These are phyloP conservation scores for Dicorynia guianensis DNA, from an alignment of 306 rosid species.

Conservation along the genomic window DNA sequence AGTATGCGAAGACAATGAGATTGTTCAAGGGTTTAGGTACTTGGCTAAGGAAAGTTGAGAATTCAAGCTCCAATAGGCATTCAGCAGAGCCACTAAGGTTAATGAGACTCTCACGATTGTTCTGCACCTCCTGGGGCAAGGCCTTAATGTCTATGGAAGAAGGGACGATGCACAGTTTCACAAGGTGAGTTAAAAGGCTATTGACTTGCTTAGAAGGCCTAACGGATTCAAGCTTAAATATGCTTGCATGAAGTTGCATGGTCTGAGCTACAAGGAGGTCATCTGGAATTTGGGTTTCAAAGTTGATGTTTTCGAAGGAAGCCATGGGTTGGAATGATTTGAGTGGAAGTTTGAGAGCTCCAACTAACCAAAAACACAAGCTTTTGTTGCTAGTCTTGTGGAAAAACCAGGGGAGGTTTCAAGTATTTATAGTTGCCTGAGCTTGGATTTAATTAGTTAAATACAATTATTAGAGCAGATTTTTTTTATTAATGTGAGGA, in stretches of 20 bases:
- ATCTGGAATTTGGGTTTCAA: conserved; percentile 53
- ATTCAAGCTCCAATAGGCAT: conserved; percentile 73
- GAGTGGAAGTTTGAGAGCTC: background rate
- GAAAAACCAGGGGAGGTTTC: background rate
- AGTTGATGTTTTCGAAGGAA: conserved; percentile 51
- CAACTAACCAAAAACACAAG: background rate
- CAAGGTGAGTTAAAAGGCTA: conserved; percentile 64
- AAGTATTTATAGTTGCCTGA: conserved; percentile 53
- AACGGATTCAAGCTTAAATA: conserved; percentile 69
- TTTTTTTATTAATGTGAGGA: background rate
- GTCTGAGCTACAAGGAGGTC: conserved; percentile 50
- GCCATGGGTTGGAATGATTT: conserved; percentile 51
- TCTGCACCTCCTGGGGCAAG: conserved; percentile 56
- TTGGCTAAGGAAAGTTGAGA: conserved; percentile 59
- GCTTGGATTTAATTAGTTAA: background rate
- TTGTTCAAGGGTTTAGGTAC: conserved; percentile 56
- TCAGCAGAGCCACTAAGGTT: conserved; percentile 63
- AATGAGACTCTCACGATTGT: conserved; percentile 66
- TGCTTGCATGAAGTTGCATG: conserved; percentile 59
- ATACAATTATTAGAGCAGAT: background rate
- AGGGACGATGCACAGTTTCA: conserved; percentile 65
- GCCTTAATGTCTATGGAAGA: conserved; percentile 56
- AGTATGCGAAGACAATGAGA: conserved; percentile 69
- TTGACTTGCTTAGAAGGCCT: conserved; percentile 76
- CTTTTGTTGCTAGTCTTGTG: conserved; percentile 31